A percentile compares a stretch with the other conserved stretches of the same genome.
Evolutionary conservation across 2,329 filamentous ascomycete species (phyloP).

Genomic region (Coniochaeta prunicola): DNA sequence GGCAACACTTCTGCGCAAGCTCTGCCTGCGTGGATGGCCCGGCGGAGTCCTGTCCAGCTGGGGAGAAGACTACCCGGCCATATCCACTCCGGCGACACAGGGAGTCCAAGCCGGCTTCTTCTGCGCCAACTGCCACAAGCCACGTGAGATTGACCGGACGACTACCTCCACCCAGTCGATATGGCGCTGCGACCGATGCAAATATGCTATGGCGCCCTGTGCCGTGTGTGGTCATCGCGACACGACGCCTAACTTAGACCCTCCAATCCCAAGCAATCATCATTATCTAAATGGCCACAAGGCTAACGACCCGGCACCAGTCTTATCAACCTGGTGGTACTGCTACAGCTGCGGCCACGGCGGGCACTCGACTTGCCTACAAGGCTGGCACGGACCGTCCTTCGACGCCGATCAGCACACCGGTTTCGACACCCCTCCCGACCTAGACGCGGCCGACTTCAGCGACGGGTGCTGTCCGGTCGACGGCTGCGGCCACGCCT

Average conservation of each 20-base stretch:
- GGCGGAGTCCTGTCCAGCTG: constrained; percentile 38
- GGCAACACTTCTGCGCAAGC: constrained; percentile 52
- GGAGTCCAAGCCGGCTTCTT: constrained; percentile 45
- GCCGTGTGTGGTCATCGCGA: constrained; percentile 52
- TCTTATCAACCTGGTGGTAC: constrained; percentile 51
- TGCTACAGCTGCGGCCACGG: constrained; percentile 57
- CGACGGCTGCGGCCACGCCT: constrained; percentile 59
- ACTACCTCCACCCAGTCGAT: constrained; percentile 32
- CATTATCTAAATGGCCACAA: neutral
- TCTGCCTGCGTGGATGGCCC: constrained; percentile 52
- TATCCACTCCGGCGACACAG: constrained; percentile 48
- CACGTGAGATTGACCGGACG: constrained; percentile 44
- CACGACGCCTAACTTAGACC: constrained; percentile 28
- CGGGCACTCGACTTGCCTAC: constrained; percentile 53
- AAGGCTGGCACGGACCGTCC: constrained; percentile 46
- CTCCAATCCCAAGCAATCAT: constrained; percentile 4
- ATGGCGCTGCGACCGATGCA: constrained; percentile 54
- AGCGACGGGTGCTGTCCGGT: constrained; percentile 55
- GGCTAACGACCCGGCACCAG: constrained; percentile 11
- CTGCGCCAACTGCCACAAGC: constrained; percentile 50
- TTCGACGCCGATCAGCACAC: constrained; percentile 14
- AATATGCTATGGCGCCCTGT: constrained; percentile 44
- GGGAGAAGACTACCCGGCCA: constrained; percentile 46
- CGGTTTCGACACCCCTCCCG: constrained; percentile 7
- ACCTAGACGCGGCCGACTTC: constrained; percentile 23